Evolutionary conservation across 306 rosid species (phyloP).

Genomic region (Acacia acuminata): DNA sequence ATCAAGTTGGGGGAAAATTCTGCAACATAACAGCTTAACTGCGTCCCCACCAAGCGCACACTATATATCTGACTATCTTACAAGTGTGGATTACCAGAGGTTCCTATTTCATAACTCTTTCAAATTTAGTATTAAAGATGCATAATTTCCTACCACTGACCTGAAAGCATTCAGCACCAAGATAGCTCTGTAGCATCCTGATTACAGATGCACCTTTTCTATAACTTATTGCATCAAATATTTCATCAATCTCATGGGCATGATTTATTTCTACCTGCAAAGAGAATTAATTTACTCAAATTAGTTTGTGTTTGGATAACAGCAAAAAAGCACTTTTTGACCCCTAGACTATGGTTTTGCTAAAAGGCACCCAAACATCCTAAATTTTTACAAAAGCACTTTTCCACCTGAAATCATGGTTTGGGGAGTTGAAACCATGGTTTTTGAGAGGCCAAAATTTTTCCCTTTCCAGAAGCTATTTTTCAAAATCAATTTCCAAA

Average conservation of each 20-base stretch:
- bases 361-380: no score
- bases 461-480: no score
- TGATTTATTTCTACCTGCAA: conserved; percentile 90
- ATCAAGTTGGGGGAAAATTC: neutral
- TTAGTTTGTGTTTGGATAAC: neutral
- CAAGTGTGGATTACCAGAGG: neutral
- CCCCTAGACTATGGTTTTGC: no score
- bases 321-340: no score
- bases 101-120: conserved; percentile 17
- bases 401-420: no score
- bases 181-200: conserved; percentile 96
- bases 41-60: neutral
- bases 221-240: conserved; percentile 92
- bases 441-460: no score
- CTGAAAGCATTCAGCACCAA: conserved; percentile 91
- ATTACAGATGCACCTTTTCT: conserved; percentile 93
- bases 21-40: neutral
- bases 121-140: conserved; percentile 20
- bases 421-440: no score
- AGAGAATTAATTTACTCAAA: conserved; percentile 29
- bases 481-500: no score
- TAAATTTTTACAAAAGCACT: no score
- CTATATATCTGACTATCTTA: neutral
- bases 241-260: conserved; percentile 87
- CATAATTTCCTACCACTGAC: conserved; percentile 42